Evolutionary conservation across 179 eudicot genomes (phyloP).

Genomic region (Carnegiea gigantea): DNA sequence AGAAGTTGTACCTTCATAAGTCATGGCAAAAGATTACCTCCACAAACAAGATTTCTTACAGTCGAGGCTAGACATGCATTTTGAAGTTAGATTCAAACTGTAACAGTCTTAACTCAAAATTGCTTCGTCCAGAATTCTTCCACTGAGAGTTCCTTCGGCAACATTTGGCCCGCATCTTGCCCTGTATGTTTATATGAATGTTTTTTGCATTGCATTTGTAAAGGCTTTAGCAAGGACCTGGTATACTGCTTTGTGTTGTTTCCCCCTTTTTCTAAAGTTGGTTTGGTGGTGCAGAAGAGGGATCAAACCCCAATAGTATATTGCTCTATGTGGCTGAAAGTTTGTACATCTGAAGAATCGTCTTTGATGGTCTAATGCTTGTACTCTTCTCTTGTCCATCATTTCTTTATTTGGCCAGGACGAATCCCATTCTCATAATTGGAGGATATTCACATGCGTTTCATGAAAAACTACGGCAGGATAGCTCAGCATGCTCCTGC

Average conservation of each 20-base stretch:
- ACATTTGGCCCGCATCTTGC: background rate
- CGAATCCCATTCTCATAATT: slow-evolving; percentile 83
- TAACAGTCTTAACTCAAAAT: too few relatives aligned
- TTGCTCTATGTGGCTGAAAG: background rate
- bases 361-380: slow-evolving; percentile 2
- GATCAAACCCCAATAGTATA: background rate
- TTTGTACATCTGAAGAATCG: background rate
- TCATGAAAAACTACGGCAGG: slow-evolving; percentile 88
- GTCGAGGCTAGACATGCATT: background rate
- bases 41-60: background rate
- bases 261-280: background rate
- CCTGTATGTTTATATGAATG: background rate
- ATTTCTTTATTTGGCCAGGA: background rate
- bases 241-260: background rate
- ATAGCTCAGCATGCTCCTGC: slow-evolving; percentile 84
- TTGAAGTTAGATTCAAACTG: background rate
- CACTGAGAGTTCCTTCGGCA: background rate
- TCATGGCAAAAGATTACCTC: too few relatives aligned
- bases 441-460: slow-evolving; percentile 95
- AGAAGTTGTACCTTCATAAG: background rate
- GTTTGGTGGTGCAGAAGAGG: too few relatives aligned
- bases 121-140: too few relatives aligned
- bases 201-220: too few relatives aligned
- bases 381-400: slow-evolving; percentile 9
- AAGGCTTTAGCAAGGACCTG: too few relatives aligned